Base-by-base conservation (phyloP, 257 asterid genomes). In the Haberlea rhodopensis region DNA sequence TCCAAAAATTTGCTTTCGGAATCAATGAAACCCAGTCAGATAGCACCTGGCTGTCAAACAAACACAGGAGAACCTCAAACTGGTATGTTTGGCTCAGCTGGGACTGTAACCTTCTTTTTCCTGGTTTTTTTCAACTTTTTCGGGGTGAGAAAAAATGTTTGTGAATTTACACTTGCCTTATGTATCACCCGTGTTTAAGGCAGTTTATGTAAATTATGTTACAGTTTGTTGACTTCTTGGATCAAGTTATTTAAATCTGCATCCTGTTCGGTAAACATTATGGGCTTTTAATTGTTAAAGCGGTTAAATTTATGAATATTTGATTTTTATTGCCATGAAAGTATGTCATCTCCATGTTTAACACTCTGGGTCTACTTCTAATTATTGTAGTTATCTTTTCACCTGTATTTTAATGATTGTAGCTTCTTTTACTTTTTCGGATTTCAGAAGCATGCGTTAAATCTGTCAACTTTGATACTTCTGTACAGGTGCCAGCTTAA, bases 401-500 rank as follows among this genome's bases (percentile, higher is more conserved):
- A 65, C 21, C 59, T 56, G 29, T 11, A 59, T 21, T 29, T 27
- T 45, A 28, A 32, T 48, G 26, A 52, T 21, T 24, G 45, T 40
- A 27, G 29, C 31, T 53, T 53, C 0, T 21, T 59, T 15, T 27
- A 20, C 29, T 22, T 15, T 56, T 48, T 25, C 5, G 34, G 4
- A 4, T 62, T 40, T 56, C 68, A 15, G 25, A 37, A 37, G 67
- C 69, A 31, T 16, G 0, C 53, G 29, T 37, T 59, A 16, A 56
- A 28, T 60, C 45, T 58, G 48, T 49, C 57, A 23, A 24, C 15
- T 51, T 48, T 31, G 54, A 51, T 46, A 69, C 71, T 45, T 77
- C 60, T 59, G 60, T 43, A 53, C 49, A 90, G 97, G 84, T 24
- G 49, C 72, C 46, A 63, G 32, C 56, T 60, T 51, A 48, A 61